phyloP scores from a whole-genome alignment of 148 eudicot genomes.

The Linanthus parryae region DNA sequence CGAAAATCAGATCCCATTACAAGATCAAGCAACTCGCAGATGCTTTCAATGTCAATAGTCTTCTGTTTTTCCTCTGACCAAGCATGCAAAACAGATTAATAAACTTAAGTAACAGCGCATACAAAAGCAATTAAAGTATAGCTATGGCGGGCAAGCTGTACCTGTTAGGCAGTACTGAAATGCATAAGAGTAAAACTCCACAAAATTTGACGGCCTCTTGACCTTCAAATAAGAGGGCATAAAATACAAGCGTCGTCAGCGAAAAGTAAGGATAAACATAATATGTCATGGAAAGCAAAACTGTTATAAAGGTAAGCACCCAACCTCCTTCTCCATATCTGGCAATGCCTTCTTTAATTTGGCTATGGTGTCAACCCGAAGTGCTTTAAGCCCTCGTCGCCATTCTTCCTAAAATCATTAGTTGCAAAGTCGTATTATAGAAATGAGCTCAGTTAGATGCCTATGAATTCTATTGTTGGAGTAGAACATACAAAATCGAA shows the following conservation, averaged over 20 bases:
- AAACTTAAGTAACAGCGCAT: conserved; percentile 6
- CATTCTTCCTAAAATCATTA: conserved; percentile 66
- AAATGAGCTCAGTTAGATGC: no score
- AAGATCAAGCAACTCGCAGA: conserved; percentile 85
- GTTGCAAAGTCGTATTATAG: background rate
- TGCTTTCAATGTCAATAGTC: conserved; percentile 85
- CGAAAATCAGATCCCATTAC: conserved; percentile 66
- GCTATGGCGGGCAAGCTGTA: conserved; percentile 15
- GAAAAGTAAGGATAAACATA: background rate
- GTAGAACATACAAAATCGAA: background rate
- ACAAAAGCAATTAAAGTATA: conserved; percentile 3
- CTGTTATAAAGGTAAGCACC: background rate
- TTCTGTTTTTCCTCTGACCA: conserved; percentile 90
- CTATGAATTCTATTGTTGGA: no score
- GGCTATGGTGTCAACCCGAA: conserved; percentile 64
- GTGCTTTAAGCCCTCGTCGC: conserved; percentile 76
- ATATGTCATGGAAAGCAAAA: background rate
- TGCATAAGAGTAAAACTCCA: conserved; percentile 71
- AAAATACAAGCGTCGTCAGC: background rate
- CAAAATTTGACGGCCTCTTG: conserved; percentile 58
- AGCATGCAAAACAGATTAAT: conserved; percentile 2
- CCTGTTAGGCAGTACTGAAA: conserved; percentile 91
- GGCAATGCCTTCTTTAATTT: conserved; percentile 77
- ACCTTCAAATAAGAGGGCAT: conserved; percentile 34
- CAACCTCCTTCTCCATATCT: conserved; percentile 80